Conservation (phyloP, 768 basidiomycete species). For the Lactarius hatsudake region DNA sequence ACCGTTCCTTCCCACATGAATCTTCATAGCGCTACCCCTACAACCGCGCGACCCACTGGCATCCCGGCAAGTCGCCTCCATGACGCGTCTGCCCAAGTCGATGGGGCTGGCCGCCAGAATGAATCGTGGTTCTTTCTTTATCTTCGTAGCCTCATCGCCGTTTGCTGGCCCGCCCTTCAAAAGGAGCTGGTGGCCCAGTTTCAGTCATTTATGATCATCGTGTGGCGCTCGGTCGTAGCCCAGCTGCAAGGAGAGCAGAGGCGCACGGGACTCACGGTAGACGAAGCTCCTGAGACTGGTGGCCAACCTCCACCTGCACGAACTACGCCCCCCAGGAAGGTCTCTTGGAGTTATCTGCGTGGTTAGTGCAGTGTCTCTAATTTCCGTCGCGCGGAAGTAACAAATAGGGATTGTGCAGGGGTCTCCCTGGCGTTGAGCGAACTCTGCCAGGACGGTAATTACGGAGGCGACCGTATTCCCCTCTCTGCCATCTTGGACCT, state of each 20-base stretch:
- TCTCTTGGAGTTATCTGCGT: slow-evolving; percentile 19
- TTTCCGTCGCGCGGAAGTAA: not conserved
- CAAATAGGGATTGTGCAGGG: not conserved
- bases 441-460: slow-evolving; percentile 12
- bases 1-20: not conserved
- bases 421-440: slow-evolving; percentile 18
- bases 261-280: not conserved
- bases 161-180: slow-evolving; percentile 1
- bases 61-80: not conserved
- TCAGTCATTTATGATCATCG: not conserved
- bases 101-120: not conserved
- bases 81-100: not conserved
- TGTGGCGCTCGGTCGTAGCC: not conserved
- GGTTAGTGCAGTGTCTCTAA: not conserved
- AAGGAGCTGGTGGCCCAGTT: not conserved
- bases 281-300: not conserved
- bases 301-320: not conserved
- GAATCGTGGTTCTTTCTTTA: not conserved
- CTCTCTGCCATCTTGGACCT: slow-evolving; percentile 14
- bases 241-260: not conserved
- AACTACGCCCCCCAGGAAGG: not conserved
- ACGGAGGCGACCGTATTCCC: slow-evolving; percentile 12
- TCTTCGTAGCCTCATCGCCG: slow-evolving; percentile 1
- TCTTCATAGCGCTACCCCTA: not conserved
- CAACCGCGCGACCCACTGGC: not conserved